Percentiles rank a stretch among this genome's conserved stretches.
These are phyloP conservation scores for Melaleuca alternifolia DNA, from an alignment of 345 rosid species.

Conservation along the genomic window DNA sequence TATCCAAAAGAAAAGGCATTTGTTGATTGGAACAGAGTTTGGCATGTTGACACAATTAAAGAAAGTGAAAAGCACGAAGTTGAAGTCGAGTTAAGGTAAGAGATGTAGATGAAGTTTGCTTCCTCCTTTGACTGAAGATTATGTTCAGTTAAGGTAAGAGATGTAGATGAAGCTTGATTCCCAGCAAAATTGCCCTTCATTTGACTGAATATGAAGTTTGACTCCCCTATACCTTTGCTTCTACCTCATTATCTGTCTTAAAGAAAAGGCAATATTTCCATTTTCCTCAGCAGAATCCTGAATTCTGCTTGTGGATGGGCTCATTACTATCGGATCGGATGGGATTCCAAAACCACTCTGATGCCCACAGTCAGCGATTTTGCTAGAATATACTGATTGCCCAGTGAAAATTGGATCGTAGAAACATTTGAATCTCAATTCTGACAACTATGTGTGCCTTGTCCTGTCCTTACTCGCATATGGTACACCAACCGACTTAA, in stretches of 20 bases:
- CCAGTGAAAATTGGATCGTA: not conserved
- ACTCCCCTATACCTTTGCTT: not conserved
- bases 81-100: not conserved
- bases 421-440: not conserved
- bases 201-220: not conserved
- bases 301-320: not conserved
- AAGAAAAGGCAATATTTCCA: not conserved
- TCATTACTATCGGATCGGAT: not conserved
- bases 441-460: not conserved
- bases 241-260: not conserved
- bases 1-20: not conserved
- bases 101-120: not conserved
- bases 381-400: not conserved
- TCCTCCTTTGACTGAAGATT: not conserved
- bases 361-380: not conserved
- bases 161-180: not conserved
- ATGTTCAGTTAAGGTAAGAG: not conserved
- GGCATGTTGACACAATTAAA: not conserved
- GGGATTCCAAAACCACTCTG: not conserved
- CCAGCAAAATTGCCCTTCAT: not conserved
- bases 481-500: not conserved
- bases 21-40: not conserved
- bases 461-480: not conserved
- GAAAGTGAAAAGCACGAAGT: not conserved
- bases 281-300: not conserved